These are phyloP conservation scores for Lycium barbarum DNA, from an alignment of 257 asterid species.

Conservation along the genomic window DNA sequence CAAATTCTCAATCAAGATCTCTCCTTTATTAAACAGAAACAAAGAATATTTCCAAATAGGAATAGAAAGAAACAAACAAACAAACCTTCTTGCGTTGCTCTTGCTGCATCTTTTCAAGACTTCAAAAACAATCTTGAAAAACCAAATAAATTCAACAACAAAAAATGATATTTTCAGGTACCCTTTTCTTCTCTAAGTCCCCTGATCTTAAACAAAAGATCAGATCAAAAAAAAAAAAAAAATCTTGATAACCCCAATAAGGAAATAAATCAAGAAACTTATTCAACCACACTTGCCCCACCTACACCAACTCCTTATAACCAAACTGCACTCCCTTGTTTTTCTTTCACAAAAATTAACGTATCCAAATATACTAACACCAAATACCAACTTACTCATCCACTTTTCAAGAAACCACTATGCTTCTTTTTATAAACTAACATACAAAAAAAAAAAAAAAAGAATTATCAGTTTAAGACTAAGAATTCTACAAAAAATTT, in stretches of 20 bases:
- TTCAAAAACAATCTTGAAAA: neutral
- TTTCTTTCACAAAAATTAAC: neutral
- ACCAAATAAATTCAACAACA: neutral
- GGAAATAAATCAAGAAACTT: neutral
- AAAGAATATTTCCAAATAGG: neutral
- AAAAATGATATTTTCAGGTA: neutral
- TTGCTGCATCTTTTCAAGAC: conserved; percentile 49
- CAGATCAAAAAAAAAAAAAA: neutral
- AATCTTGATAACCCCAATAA: neutral
- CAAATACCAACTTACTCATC: conserved; percentile 7
- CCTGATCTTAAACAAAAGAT: conserved; percentile 8
- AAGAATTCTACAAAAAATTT: neutral
- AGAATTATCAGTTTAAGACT: neutral
- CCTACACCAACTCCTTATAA: conserved; percentile 22
- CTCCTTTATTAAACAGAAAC: neutral
- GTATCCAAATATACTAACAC: neutral
- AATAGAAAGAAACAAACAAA: conserved; percentile 3
- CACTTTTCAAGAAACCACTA: conserved; percentile 27
- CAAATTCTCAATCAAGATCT: conserved; percentile 11
- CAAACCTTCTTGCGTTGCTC: conserved; percentile 75
- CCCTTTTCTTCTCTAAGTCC: neutral
- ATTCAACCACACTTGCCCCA: conserved; percentile 27
- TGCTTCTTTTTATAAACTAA: neutral
- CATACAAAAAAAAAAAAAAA: neutral
- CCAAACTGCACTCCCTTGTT: conserved; percentile 1